These are phyloP conservation scores for Malassezia sympodialis DNA, from an alignment of 1,284 basidiomycete genomes.

Conservation along the genomic window DNA sequence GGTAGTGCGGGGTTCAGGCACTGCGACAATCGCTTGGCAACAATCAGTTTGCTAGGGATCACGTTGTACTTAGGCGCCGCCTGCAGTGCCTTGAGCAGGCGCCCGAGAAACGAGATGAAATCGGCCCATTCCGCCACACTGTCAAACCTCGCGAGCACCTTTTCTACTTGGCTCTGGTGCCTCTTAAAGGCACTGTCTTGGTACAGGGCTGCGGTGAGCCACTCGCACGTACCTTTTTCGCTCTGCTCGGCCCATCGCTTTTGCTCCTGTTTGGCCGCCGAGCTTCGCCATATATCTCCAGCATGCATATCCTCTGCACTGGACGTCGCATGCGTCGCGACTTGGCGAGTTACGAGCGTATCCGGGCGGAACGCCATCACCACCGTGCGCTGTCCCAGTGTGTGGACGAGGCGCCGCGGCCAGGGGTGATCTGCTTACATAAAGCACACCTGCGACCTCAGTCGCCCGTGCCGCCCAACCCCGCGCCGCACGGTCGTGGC, in stretches of 20 bases:
- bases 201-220: slow-evolving; percentile 22
- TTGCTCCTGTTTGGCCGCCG: slow-evolving; percentile 40
- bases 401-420: neutral
- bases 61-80: slow-evolving; percentile 81
- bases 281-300: slow-evolving; percentile 28
- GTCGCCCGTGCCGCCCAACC: neutral
- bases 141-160: slow-evolving; percentile 83
- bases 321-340: slow-evolving; percentile 3
- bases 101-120: slow-evolving; percentile 92
- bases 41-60: slow-evolving; percentile 85
- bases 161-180: slow-evolving; percentile 80
- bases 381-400: neutral
- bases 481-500: slow-evolving; percentile 2
- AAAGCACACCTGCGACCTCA: neutral
- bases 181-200: slow-evolving; percentile 89
- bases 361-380: slow-evolving; percentile 11
- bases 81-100: slow-evolving; percentile 89
- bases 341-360: slow-evolving; percentile 13
- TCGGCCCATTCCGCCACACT: slow-evolving; percentile 98
- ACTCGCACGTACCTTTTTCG: slow-evolving; percentile 23
- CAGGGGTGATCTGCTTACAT: neutral
- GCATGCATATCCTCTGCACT: neutral
- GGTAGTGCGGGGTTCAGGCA: slow-evolving; percentile 94
- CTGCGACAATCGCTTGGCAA: slow-evolving; percentile 88
- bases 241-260: slow-evolving; percentile 40